Evolutionary conservation across 2,329 filamentous ascomycete species (phyloP), one percentile per base, ranked within the genome.

Genomic region (Colletotrichum aenigma): DNA sequence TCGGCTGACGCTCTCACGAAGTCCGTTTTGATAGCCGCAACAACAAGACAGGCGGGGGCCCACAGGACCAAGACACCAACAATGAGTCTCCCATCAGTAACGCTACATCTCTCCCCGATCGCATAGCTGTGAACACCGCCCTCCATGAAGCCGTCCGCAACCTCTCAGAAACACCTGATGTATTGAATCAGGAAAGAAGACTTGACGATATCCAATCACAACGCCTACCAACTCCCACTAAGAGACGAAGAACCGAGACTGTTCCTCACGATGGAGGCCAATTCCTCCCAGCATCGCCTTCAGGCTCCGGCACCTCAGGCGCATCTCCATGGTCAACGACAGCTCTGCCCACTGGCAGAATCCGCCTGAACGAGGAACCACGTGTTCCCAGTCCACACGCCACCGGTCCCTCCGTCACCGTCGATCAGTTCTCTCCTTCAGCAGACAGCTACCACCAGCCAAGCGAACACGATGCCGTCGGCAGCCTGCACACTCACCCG

Each of bases 1-100:
- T 13, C n/a, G 6, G 32, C 26, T 58, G 9, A 43, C 38, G 3
- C 24, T 36, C 7, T 43, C 18, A 55, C 6, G 2, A 18, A 73
- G 71, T 73, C 24, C 71, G 71, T 8, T 73, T 73, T n/a, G 71
- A 64, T 16, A 73, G 56, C 48, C 56, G 71, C 13, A 73, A 61
- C 71, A 26, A 48, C 24, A 70, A 58, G 24, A 43, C 30, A 24
- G 15, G 18, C 36, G 66, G 7, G 4, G 4, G 12, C 7, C 13
- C 21, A 10, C 65, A 55, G 24, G 7, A n/a, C 2, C 66, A 36
- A 6, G 65, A 73, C 1, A 24, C 7, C 32, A 68, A 15, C 67
- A 58, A 38, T 10, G 69, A 43, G 1, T 65, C 73, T 7, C 58
- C 73, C 12, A 32, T n/a, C 12, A 75, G 61, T 34, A 64, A 38